Percentiles rank a stretch among this genome's conserved stretches.
Conservation (phyloP, 805 yeast species). For the Kazachstania bromeliacearum region DNA sequence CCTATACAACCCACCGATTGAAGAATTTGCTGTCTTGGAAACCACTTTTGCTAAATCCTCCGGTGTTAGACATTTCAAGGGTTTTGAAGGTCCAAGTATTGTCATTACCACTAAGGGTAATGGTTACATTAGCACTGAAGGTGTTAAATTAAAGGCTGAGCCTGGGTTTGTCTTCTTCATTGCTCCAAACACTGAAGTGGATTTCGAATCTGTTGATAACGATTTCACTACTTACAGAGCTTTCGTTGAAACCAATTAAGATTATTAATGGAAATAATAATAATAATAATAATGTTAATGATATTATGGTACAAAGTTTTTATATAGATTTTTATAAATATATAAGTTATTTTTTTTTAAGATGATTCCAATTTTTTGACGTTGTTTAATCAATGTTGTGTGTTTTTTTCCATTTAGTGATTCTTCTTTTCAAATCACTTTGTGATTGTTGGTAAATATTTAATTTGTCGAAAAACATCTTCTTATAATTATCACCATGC, state of each 20-base stretch:
- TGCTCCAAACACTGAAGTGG: constrained; percentile 65
- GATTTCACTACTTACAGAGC: constrained; percentile 84
- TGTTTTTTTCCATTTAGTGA: constrained; percentile 57
- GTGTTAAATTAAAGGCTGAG: constrained; percentile 39
- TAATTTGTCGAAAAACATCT: constrained; percentile 89
- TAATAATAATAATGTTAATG: too few species aligned
- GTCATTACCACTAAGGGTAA: constrained; percentile 73
- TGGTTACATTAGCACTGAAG: constrained; percentile 45
- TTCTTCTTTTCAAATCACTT: constrained; percentile 72
- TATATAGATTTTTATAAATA: not conserved
- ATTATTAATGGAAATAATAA: not conserved
- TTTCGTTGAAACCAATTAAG: constrained; percentile 55
- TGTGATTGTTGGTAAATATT: constrained; percentile 75
- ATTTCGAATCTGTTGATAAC: constrained; percentile 41
- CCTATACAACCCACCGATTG: constrained; percentile 92
- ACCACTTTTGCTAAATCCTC: constrained; percentile 46
- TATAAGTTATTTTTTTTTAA: too few species aligned
- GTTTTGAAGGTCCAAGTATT: constrained; percentile 79
- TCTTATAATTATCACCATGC: constrained; percentile 79
- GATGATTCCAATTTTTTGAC: not conserved
- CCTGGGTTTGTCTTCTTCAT: constrained; percentile 79
- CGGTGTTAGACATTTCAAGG: constrained; percentile 46
- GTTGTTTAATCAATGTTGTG: constrained; percentile 26
- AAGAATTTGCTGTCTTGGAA: constrained; percentile 89
- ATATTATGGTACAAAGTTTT: constrained; percentile 1